Evolutionary conservation across 2,329 filamentous ascomycete genomes (phyloP).

Genomic region (Ilyonectria mors-panacis): DNA sequence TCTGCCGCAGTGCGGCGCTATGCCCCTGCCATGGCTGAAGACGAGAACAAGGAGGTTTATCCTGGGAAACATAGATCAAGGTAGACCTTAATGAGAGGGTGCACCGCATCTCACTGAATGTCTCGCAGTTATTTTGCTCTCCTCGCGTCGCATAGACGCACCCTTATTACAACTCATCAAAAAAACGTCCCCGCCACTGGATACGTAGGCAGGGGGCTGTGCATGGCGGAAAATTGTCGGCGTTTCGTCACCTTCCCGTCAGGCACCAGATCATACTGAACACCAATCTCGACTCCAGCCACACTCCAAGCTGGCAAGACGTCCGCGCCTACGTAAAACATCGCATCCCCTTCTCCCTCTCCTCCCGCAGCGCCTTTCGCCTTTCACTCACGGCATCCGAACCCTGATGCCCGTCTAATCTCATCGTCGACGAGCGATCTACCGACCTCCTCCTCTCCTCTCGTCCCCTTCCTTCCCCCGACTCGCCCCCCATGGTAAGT

Average conservation of each 20-base stretch:
- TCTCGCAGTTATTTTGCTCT: not conserved
- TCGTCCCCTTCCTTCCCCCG: slow-evolving; percentile 34
- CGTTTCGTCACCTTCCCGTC: slow-evolving; percentile 52
- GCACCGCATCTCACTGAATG: not conserved
- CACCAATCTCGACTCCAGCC: slow-evolving; percentile 48
- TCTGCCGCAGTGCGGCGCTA: not conserved
- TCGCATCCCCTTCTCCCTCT: slow-evolving; percentile 40
- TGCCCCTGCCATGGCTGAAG: not conserved
- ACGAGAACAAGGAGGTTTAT: slow-evolving; percentile 27
- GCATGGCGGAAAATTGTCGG: slow-evolving; percentile 55
- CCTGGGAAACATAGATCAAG: not conserved
- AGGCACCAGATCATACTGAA: slow-evolving; percentile 52
- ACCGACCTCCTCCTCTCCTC: slow-evolving; percentile 35
- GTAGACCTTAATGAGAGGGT: not conserved
- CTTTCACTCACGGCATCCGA: slow-evolving; percentile 28
- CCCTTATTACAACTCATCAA: slow-evolving; percentile 21
- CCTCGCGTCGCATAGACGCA: slow-evolving; percentile 8
- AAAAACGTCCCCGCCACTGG: slow-evolving; percentile 41
- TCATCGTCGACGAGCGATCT: slow-evolving; percentile 31
- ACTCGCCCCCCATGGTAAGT: slow-evolving; percentile 53
- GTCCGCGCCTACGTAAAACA: slow-evolving; percentile 39
- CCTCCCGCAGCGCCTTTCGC: slow-evolving; percentile 27
- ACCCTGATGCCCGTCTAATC: slow-evolving; percentile 48
- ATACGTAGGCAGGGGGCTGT: slow-evolving; percentile 51
- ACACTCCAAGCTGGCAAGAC: slow-evolving; percentile 46